A percentile compares a stretch with the other conserved stretches of the same genome.
These are phyloP conservation scores for Volvariella surrecta DNA, from an alignment of 1,284 basidiomycete species.

Conservation along the genomic window DNA sequence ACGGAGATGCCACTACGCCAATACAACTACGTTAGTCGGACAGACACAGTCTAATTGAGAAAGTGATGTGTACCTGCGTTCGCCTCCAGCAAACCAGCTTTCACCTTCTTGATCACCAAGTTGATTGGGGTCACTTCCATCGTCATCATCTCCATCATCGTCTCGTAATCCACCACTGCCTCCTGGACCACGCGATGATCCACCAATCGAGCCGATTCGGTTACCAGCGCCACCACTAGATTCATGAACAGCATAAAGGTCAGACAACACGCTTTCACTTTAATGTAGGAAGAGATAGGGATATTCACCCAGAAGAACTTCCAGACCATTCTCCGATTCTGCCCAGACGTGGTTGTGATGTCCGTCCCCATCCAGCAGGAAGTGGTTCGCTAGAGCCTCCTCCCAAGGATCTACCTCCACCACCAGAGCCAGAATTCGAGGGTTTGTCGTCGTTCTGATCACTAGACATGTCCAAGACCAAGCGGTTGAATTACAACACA, in stretches of 20 bases:
- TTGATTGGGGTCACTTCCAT: constrained; percentile 38
- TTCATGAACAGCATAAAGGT: background rate
- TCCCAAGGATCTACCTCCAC: constrained; percentile 33
- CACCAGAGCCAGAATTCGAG: constrained; percentile 10
- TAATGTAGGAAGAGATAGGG: background rate
- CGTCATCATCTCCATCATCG: constrained; percentile 26
- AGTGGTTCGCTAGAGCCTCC: constrained; percentile 35
- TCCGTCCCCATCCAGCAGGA: constrained; percentile 37
- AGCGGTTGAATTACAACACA: too few species aligned
- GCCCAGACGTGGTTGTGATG: constrained; percentile 24
- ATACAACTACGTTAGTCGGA: background rate
- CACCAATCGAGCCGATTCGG: constrained; percentile 15
- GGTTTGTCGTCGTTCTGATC: constrained; percentile 17
- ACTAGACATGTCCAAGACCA: constrained; percentile 29
- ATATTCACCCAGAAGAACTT: constrained; percentile 15
- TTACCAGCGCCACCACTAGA: constrained; percentile 12
- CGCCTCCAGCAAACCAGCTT: constrained; percentile 82
- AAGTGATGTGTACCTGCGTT: constrained; percentile 56
- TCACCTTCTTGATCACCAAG: constrained; percentile 39
- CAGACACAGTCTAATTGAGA: background rate
- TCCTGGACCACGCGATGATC: constrained; percentile 4
- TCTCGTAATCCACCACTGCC: constrained; percentile 1
- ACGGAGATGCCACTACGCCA: constrained; percentile 89
- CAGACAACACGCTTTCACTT: background rate
- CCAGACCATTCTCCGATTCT: constrained; percentile 30